A percentile compares a stretch with the other conserved stretches of the same genome.
These are phyloP conservation scores for Turnera subulata DNA, from an alignment of 345 rosid species.

Conservation along the genomic window DNA sequence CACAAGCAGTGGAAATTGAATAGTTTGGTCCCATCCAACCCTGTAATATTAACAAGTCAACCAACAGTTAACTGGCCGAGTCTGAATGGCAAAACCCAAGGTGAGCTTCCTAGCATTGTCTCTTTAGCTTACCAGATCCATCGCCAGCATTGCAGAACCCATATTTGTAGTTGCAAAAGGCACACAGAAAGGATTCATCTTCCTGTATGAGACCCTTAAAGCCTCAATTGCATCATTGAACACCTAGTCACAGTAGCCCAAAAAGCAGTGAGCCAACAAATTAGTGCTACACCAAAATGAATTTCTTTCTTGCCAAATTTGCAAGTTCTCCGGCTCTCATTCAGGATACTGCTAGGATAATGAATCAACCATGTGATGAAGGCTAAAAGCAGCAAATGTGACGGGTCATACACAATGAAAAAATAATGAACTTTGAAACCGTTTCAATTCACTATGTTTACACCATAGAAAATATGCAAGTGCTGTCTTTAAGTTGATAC, in stretches of 20 bases:
- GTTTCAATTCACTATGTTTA: background rate
- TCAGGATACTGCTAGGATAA: background rate
- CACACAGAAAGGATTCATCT: conserved; percentile 94
- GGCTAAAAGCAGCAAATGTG: background rate
- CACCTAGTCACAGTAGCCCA: conserved; percentile 45
- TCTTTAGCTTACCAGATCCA: conserved; percentile 71
- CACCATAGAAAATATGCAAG: background rate
- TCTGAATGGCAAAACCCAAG: conserved; percentile 8
- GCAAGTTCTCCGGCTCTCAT: background rate
- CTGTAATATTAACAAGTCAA: conserved; percentile 31
- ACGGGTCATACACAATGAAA: background rate
- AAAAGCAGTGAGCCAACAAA: conserved; percentile 3
- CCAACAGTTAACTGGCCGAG: conserved; percentile 17
- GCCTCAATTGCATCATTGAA: conserved; percentile 91
- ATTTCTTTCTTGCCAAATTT: background rate
- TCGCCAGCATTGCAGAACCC: conserved; percentile 99
- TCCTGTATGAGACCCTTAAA: conserved; percentile 74
- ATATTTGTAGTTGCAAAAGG: conserved; percentile 97
- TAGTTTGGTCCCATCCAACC: conserved; percentile 99
- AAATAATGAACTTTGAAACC: background rate
- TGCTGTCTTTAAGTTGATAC: background rate
- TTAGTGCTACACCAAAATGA: background rate
- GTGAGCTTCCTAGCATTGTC: conserved; percentile 9
- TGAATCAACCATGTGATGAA: background rate
- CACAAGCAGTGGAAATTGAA: conserved; percentile 95